A percentile compares a stretch with the other conserved stretches of the same genome.
phyloP scores from a whole-genome alignment of 495 filamentous ascomycete species.

The Penicillium nucicola region DNA sequence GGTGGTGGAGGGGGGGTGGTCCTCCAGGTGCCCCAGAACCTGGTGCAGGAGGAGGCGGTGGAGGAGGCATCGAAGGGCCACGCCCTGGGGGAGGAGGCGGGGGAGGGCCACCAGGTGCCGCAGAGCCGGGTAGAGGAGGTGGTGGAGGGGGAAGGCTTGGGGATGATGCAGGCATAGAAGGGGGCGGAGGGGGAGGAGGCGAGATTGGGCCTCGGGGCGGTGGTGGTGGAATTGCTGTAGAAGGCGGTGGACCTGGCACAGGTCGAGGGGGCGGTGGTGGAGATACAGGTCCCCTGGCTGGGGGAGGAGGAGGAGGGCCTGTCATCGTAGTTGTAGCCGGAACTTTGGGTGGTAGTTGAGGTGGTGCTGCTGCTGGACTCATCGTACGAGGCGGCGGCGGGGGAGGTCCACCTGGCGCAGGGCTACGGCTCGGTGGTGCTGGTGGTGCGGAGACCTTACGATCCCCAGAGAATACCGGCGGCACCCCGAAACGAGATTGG shows the following conservation, averaged over 20 bases:
- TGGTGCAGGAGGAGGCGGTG: slow-evolving; percentile 28
- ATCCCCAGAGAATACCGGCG: slow-evolving; percentile 76
- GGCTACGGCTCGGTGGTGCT: slow-evolving; percentile 67
- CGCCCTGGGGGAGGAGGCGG: slow-evolving; percentile 26
- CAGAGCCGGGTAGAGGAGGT: slow-evolving; percentile 28
- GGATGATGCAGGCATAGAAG: slow-evolving; percentile 1
- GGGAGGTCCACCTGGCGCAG: slow-evolving; percentile 52
- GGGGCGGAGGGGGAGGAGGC: slow-evolving; percentile 29
- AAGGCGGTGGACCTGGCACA: slow-evolving; percentile 28
- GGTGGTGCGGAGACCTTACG: slow-evolving; percentile 64
- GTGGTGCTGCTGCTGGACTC: slow-evolving; percentile 49
- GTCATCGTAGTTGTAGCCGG: slow-evolving; percentile 38
- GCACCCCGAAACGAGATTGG: slow-evolving; percentile 65
- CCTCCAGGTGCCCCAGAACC: slow-evolving; percentile 43
- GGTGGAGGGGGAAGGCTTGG: slow-evolving; percentile 21
- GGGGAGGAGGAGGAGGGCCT: slow-evolving; percentile 57
- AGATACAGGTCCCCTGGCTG: slow-evolving; percentile 47
- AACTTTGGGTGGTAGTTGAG: slow-evolving; percentile 71
- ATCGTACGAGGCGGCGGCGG: slow-evolving; percentile 66
- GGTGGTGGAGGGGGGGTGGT: slow-evolving; percentile 48
- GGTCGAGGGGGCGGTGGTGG: slow-evolving; percentile 52
- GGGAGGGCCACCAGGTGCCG: slow-evolving; percentile 14
- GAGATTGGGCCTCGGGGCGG: slow-evolving; percentile 20
- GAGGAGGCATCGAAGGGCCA: slow-evolving; percentile 47
- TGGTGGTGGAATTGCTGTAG: slow-evolving; percentile 31